phyloP scores from a whole-genome alignment of 148 eudicot species.

The Heliamphora exappendiculata region DNA sequence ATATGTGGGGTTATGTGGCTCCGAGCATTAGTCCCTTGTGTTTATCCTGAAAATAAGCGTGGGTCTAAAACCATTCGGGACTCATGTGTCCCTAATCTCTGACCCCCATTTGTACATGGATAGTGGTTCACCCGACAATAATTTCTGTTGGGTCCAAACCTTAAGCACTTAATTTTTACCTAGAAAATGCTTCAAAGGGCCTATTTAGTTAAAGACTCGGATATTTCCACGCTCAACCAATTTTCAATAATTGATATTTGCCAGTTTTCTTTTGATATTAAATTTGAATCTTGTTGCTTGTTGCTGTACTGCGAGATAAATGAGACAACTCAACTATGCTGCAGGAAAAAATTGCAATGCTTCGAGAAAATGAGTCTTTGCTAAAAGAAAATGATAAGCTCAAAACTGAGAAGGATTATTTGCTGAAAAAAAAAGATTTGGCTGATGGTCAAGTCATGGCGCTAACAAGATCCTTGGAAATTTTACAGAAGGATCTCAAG shows the following conservation, averaged over 20 bases:
- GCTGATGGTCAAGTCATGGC: slow-evolving; percentile 67
- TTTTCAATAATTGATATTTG: neutral
- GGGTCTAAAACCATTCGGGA: too few species aligned
- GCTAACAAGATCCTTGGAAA: slow-evolving; percentile 65
- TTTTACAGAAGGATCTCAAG: slow-evolving; percentile 72
- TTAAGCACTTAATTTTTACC: neutral
- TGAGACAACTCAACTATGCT: slow-evolving; percentile 16
- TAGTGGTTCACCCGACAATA: neutral
- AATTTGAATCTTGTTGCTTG: slow-evolving; percentile 6
- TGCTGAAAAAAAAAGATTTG: slow-evolving; percentile 62
- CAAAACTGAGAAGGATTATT: slow-evolving; percentile 37
- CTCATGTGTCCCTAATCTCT: too few species aligned
- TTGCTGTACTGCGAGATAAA: slow-evolving; percentile 6
- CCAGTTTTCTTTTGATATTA: neutral
- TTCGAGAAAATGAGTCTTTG: slow-evolving; percentile 65
- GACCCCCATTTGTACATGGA: too few species aligned
- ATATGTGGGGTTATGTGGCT: too few species aligned
- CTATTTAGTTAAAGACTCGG: neutral
- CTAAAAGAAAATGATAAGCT: slow-evolving; percentile 54
- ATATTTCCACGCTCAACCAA: neutral
- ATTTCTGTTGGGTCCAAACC: neutral
- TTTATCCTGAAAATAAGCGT: too few species aligned
- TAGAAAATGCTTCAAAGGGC: slow-evolving; percentile 2
- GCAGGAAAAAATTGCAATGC: slow-evolving; percentile 90
- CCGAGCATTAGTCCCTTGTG: too few species aligned